Evolutionary conservation across 768 basidiomycete species (phyloP).

Genomic region (Psilocybe azurescens): DNA sequence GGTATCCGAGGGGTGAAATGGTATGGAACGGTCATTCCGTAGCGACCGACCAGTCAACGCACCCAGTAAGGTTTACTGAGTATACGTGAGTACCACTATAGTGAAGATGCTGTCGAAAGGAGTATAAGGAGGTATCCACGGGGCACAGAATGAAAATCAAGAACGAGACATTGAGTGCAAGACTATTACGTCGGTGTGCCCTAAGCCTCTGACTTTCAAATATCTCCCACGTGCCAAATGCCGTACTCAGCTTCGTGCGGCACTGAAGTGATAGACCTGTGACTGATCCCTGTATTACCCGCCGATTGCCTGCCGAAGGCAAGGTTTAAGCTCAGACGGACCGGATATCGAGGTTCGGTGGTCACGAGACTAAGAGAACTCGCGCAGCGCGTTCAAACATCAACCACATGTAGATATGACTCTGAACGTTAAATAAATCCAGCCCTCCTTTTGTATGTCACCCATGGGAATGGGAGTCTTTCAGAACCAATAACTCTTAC

Average conservation of each 20-base stretch:
- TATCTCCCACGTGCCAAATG: not conserved
- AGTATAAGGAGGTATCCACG: not conserved
- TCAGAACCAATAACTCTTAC: not conserved
- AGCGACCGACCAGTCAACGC: not conserved
- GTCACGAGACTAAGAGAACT: not conserved
- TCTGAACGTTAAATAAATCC: not conserved
- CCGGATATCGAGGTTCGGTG: not conserved
- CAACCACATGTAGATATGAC: not conserved
- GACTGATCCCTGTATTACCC: no score
- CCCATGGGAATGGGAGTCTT: not conserved
- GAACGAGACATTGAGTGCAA: not conserved
- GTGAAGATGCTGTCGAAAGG: not conserved
- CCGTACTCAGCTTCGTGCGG: no score
- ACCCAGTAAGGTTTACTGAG: not conserved
- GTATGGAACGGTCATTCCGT: conserved; percentile 26
- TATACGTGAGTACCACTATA: not conserved
- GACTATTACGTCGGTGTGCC: not conserved
- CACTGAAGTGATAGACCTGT: no score
- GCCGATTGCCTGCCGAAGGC: no score
- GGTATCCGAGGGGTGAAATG: conserved; percentile 27
- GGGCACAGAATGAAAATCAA: not conserved
- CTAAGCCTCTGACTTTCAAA: not conserved
- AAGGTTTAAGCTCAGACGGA: no score
- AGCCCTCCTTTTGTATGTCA: not conserved
- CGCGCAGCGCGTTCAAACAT: not conserved